Evolutionary conservation across 495 filamentous ascomycete species (phyloP).

Genomic region (Penicillium herquei): DNA sequence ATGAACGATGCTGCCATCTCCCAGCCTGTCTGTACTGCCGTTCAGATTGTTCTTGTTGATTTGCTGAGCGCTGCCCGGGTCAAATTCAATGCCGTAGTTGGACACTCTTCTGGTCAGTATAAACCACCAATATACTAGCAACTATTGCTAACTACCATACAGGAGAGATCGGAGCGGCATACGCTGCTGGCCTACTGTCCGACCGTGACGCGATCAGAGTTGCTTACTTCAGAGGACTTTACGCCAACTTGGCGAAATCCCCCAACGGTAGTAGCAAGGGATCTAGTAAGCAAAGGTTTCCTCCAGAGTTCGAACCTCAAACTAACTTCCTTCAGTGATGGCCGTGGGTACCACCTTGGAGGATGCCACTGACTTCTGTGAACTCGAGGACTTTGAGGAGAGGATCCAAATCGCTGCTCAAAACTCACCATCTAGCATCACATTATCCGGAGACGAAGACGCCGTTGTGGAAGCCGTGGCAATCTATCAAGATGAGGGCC

Average conservation of each 20-base stretch:
- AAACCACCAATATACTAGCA: too few species aligned
- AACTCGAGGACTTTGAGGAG: neutral
- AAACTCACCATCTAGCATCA: conserved; percentile 32
- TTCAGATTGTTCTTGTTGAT: conserved; percentile 29
- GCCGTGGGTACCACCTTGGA: conserved; percentile 46
- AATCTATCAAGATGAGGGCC: conserved; percentile 8
- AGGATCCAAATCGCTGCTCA: conserved; percentile 23
- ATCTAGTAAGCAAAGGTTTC: neutral
- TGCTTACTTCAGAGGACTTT: conserved; percentile 50
- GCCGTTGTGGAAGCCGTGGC: conserved; percentile 23
- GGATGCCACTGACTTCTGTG: conserved; percentile 40
- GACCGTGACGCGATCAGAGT: conserved; percentile 40
- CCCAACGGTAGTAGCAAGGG: conserved; percentile 17
- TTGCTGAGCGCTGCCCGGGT: conserved; percentile 15
- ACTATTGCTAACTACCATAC: too few species aligned
- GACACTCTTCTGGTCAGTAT: conserved; percentile 27
- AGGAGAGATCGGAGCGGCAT: conserved; percentile 32
- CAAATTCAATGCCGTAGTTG: conserved; percentile 14
- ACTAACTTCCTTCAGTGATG: conserved; percentile 41
- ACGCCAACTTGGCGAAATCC: neutral
- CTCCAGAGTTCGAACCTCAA: too few species aligned
- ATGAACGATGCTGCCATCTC: conserved; percentile 30
- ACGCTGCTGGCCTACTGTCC: conserved; percentile 24
- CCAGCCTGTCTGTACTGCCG: conserved; percentile 37
- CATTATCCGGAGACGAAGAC: conserved; percentile 31